Conservation (phyloP, 257 asterid genomes). For the Solanum gracilifrons region DNA sequence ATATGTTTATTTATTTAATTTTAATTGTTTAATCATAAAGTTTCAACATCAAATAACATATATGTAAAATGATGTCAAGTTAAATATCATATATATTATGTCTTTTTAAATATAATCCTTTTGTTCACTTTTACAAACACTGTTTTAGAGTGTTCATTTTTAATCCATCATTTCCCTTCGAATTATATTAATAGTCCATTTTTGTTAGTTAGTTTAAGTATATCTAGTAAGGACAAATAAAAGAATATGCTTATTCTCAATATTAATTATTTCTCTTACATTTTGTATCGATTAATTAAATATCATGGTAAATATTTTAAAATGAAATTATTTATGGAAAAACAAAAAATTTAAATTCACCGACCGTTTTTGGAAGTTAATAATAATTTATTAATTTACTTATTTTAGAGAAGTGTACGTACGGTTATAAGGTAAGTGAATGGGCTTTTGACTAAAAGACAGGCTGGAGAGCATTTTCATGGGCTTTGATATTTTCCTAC, state of each 20-base stretch:
- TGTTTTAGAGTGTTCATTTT: too few species aligned
- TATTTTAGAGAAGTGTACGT: not conserved
- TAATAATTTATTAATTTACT: not conserved
- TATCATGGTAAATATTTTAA: not conserved
- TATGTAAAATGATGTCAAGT: too few species aligned
- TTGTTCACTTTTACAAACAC: too few species aligned
- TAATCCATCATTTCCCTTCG: too few species aligned
- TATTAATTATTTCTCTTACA: not conserved
- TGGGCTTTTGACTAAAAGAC: slow-evolving; percentile 38
- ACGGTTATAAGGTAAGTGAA: not conserved
- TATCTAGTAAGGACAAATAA: not conserved
- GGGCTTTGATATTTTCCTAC: slow-evolving; percentile 19
- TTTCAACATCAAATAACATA: too few species aligned
- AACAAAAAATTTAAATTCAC: slow-evolving; percentile 30
- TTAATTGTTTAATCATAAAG: too few species aligned
- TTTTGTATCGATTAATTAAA: not conserved
- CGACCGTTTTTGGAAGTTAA: slow-evolving; percentile 93
- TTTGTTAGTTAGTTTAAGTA: not conserved
- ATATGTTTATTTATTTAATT: too few species aligned
- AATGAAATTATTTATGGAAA: not conserved
- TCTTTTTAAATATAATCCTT: too few species aligned
- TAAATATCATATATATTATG: too few species aligned
- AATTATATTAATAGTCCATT: not conserved
- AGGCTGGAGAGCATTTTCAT: slow-evolving; percentile 41
- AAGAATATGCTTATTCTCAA: too few species aligned